Evolutionary conservation across 192 early-diverging fungal genomes (phyloP), one percentile per base, ranked within the genome.

Genomic region (Chytriomyces sp.): DNA sequence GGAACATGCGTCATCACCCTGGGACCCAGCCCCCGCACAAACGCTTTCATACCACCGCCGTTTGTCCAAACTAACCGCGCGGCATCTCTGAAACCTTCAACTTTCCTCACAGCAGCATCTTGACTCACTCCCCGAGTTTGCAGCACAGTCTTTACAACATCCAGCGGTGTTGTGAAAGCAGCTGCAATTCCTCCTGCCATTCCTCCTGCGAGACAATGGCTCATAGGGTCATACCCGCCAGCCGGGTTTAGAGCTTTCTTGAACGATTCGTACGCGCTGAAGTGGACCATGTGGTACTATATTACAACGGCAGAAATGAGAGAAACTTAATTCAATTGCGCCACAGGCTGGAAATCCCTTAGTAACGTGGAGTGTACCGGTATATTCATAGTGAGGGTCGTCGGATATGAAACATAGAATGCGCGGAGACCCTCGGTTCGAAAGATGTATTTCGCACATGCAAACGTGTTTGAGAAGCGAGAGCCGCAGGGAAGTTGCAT

Each of bases 351-450:
- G 35, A 35, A 35, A 35, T 35, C 2, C 35, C 1, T 35, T 35
- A 0, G 4, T 35, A 35, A 35, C 35, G 35, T 35, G 2, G 2
- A 35, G 35, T 35, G 35, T 35, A 35, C 35, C 35, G 97, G 97
- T 69, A 97, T 93, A n/a, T 92, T 92, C 95, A 98, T 98, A 63
- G 93, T 82, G 57, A 98, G 82, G 0, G 97, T 98, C 0, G 95
- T 97, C 5, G 97, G 97, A 64, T 94, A 96, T 2, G 96, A 97
- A 9, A 97, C 88, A 77, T 95, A 98, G 72, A 98, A 96, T 1
- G 97, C 94, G 10, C 85, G 78, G 7, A 94, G 18, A 0, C 97
- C 97, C 79, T 98, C 97, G 4, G 76, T 82, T 23, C 84, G 79
- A 50, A 94, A 82, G 11, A 98, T 89, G 7, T 86, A 81, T 26